Percentiles rank a stretch among this genome's conserved stretches.
Evolutionary conservation across 306 rosid genomes (phyloP).

Genomic region (Styphnolobium japonicum): DNA sequence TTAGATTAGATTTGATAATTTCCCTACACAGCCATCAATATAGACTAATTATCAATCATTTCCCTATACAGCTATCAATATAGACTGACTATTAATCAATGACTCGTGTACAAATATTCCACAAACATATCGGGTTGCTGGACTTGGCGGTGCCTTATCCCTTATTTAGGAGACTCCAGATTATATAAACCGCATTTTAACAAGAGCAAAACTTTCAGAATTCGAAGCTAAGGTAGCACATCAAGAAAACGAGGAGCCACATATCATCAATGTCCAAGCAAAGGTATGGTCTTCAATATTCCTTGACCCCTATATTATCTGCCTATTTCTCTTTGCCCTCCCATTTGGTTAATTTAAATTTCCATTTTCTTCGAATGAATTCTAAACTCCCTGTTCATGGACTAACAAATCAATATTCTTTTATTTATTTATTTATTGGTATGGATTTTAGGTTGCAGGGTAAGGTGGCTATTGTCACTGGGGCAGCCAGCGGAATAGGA

Average conservation of each 20-base stretch:
- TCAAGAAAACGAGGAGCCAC: background rate
- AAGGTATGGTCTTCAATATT: constrained; percentile 26
- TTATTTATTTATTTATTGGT: background rate
- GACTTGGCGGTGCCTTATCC: too few relatives aligned
- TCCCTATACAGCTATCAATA: too few relatives aligned
- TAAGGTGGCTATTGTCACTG: constrained; percentile 66
- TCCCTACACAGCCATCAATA: too few relatives aligned
- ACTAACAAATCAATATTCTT: too few relatives aligned
- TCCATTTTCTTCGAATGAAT: background rate
- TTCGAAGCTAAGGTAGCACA: background rate
- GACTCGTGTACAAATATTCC: too few relatives aligned
- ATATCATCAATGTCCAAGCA: constrained; percentile 32
- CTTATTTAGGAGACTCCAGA: background rate
- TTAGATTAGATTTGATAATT: too few relatives aligned
- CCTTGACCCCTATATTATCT: background rate
- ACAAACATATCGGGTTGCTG: too few relatives aligned
- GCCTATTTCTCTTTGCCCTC: background rate
- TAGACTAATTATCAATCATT: too few relatives aligned
- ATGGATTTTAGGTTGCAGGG: constrained; percentile 56
- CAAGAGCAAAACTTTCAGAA: background rate
- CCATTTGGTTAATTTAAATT: too few relatives aligned
- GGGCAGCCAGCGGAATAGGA: constrained; percentile 77
- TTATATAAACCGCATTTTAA: background rate
- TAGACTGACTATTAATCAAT: too few relatives aligned
- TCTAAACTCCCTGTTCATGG: background rate